Base-by-base conservation (phyloP, 177 flowering plant species). In the Vitis hybrid region DNA sequence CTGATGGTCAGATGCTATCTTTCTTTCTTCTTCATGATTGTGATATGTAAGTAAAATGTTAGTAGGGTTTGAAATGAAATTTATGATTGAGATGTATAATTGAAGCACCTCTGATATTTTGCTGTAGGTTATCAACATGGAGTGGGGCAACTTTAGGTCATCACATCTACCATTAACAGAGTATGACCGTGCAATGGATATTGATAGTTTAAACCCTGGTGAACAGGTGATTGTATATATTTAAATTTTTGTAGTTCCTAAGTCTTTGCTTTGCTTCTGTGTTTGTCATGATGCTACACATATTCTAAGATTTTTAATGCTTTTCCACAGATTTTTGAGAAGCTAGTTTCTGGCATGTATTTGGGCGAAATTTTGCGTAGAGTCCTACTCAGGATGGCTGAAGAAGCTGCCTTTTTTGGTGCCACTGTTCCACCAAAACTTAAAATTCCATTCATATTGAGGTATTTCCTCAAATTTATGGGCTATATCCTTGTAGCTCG, bases 121-220 rank as follows among this genome's bases (percentile, higher is more conserved):
- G 15, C 13, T 70, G 60, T 60, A 92, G 97, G 97, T 90, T 57
- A 87, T 92, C 74, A 92, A 92, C 81, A 92, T 86, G 91, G 97
- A 92, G 74, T 92, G 97, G 97, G 97, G 95, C 30, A 92, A 88
- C 80, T 90, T 92, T 76, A 79, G 83, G 65, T 86, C 92, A 49
- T 84, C 94, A 32, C 90, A 90, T 75, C 87, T 92, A 75, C 97
- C 95, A 21, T n/a, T 88, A 19, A 88, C 97, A 35, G 95, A 88
- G 48, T 92, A 84, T 82, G 95, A 92, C 72, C 75, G 75, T 12
- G 83, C 87, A 32, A 57, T 92, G 64, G 97, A 92, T 84, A 68
- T 57, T 59, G 97, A 92, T 70, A 89, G 92, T 81, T 75, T 89
- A 62, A 92, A 92, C 69, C 91, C 92, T 48, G 92, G 93, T 13